Conservation (phyloP, 2,329 filamentous ascomycete species). For the Cordyceps tenuipes region DNA sequence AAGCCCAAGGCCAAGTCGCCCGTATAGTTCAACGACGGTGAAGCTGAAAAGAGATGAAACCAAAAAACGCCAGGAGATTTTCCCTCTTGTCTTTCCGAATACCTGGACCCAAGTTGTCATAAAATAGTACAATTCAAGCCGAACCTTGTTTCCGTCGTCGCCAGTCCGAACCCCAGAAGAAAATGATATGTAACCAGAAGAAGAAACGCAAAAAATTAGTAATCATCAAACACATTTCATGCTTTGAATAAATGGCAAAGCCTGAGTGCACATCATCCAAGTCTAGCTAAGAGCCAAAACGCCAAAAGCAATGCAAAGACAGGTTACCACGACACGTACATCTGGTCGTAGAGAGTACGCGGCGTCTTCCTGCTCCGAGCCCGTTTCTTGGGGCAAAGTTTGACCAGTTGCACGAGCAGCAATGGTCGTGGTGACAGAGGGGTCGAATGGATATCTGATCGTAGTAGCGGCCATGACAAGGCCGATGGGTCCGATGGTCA, state of each 20-base stretch:
- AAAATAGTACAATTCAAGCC: constrained; percentile 5
- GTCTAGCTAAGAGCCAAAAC: constrained; percentile 27
- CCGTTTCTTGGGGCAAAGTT: constrained; percentile 19
- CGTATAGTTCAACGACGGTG: background rate
- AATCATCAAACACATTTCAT: background rate
- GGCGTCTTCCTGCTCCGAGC: constrained; percentile 18
- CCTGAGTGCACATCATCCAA: background rate
- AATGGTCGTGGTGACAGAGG: constrained; percentile 35
- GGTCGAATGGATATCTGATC: constrained; percentile 37
- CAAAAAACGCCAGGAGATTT: constrained; percentile 1
- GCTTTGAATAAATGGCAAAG: constrained; percentile 7
- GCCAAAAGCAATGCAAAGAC: constrained; percentile 32
- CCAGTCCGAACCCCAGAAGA: background rate
- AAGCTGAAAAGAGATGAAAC: background rate
- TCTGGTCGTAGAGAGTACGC: constrained; percentile 14
- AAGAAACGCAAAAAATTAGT: background rate
- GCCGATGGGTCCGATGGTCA: constrained; percentile 44
- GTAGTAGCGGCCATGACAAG: constrained; percentile 39
- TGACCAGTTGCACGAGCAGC: constrained; percentile 22
- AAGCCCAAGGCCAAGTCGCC: background rate
- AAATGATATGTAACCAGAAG: background rate
- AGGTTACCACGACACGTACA: constrained; percentile 14
- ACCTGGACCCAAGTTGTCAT: background rate
- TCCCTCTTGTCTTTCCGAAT: background rate
- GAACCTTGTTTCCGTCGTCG: background rate